Evolutionary conservation across 306 rosid species (phyloP).

Genomic region (Trifolium subterraneum): DNA sequence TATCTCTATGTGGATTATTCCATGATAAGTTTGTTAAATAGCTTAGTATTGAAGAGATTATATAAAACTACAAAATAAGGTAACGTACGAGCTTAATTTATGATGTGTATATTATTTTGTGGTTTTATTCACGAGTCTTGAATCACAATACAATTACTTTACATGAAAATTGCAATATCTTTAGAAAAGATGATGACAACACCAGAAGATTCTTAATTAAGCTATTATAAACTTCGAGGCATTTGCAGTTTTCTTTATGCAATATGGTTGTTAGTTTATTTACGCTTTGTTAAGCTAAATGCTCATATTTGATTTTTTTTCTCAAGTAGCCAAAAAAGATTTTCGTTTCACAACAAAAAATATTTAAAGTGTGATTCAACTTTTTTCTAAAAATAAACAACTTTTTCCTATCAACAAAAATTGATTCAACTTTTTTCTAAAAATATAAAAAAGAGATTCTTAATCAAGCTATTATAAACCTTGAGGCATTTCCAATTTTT

Average conservation of each 20-base stretch:
- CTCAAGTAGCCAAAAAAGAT: too few relatives aligned
- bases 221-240: too few relatives aligned
- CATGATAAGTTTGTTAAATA: conserved; percentile 17
- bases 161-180: conserved; percentile 41
- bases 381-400: too few relatives aligned
- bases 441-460: too few relatives aligned
- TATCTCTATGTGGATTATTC: conserved; percentile 13
- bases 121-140: neutral
- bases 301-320: too few relatives aligned
- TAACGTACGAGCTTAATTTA: neutral
- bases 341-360: too few relatives aligned
- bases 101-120: neutral
- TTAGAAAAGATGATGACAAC: conserved; percentile 7
- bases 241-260: too few relatives aligned
- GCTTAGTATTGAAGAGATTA: neutral
- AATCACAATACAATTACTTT: neutral
- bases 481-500: neutral
- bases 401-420: too few relatives aligned
- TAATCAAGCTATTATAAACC: neutral
- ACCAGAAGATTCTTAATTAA: neutral
- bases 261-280: too few relatives aligned
- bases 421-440: too few relatives aligned
- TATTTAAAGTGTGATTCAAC: too few relatives aligned
- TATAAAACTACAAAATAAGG: neutral
- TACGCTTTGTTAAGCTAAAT: too few relatives aligned